phyloP scores from a whole-genome alignment of 495 filamentous ascomycete species.

The Hypomontagnella submonticulosa region DNA sequence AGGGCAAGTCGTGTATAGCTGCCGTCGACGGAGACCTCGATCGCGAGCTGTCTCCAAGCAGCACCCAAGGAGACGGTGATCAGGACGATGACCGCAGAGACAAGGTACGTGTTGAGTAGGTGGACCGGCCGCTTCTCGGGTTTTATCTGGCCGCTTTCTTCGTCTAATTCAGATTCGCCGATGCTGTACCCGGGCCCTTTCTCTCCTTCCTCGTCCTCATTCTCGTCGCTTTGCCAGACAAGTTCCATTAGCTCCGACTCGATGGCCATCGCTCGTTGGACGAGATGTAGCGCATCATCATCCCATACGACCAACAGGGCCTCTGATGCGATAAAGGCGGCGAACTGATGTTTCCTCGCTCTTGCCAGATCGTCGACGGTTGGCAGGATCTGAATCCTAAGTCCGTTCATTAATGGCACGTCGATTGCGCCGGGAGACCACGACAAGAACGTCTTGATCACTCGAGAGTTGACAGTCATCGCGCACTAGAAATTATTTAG shows the following conservation, averaged over 20 bases:
- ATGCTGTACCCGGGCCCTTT: conserved; percentile 58
- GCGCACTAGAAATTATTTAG: conserved; percentile 63
- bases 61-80: conserved; percentile 72
- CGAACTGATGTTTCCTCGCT: conserved; percentile 78
- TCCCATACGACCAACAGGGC: conserved; percentile 79
- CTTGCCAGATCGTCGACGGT: conserved; percentile 73
- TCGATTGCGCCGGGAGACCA: conserved; percentile 77
- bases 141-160: conserved; percentile 73
- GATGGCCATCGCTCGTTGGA: conserved; percentile 72
- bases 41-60: conserved; percentile 72
- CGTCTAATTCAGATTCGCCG: conserved; percentile 68
- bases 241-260: conserved; percentile 79
- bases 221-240: conserved; percentile 69
- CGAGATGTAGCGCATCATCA: conserved; percentile 75
- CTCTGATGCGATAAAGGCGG: conserved; percentile 77
- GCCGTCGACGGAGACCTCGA: conserved; percentile 72
- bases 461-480: conserved; percentile 82
- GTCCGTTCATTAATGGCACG: conserved; percentile 78
- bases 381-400: conserved; percentile 77
- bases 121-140: conserved; percentile 73
- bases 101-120: conserved; percentile 73
- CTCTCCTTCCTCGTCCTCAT: conserved; percentile 58
- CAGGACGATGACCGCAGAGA: conserved; percentile 70
- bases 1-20: conserved; percentile 70
- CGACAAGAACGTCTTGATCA: conserved; percentile 77